These are phyloP conservation scores for Bacidia gigantensis DNA, from an alignment of 495 filamentous ascomycete species.

Conservation along the genomic window DNA sequence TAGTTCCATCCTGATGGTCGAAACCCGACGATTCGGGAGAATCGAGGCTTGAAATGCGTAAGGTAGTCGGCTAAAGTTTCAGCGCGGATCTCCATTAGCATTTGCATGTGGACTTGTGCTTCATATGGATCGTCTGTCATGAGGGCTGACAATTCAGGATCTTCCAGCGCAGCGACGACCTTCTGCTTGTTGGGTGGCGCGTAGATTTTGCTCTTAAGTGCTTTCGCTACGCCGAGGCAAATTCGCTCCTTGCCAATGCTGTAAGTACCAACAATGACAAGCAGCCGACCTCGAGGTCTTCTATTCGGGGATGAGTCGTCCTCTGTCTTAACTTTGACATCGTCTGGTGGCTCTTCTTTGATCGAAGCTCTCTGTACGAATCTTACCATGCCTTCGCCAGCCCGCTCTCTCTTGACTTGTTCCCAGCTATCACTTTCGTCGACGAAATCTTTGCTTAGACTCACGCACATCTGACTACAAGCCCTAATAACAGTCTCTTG, in stretches of 20 bases:
- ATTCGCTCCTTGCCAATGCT: conserved; percentile 96
- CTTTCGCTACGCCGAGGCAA: conserved; percentile 79
- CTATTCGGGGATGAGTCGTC: conserved; percentile 1
- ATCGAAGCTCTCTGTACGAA: conserved; percentile 37
- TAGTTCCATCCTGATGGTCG: conserved; percentile 89
- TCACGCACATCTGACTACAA: conserved; percentile 81
- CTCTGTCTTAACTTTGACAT: conserved; percentile 5
- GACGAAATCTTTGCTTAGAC: conserved; percentile 41
- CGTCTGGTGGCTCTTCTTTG: conserved; percentile 19
- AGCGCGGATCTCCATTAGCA: conserved; percentile 75
- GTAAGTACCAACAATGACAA: conserved; percentile 93
- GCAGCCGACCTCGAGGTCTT: conserved; percentile 44
- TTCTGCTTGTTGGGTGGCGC: conserved; percentile 67
- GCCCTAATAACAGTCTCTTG: conserved; percentile 74
- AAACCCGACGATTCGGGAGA: conserved; percentile 80
- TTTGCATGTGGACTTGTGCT: conserved; percentile 96
- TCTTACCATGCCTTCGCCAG: conserved; percentile 46
- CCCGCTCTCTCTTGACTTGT: conserved; percentile 33
- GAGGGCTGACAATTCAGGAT: conserved; percentile 59
- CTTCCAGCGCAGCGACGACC: conserved; percentile 75
- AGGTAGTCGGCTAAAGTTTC: conserved; percentile 86
- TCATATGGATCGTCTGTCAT: conserved; percentile 68
- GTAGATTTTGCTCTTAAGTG: conserved; percentile 81
- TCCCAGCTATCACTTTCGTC: conserved; percentile 41
- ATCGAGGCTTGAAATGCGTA: conserved; percentile 56